Evolutionary conservation across 2,329 filamentous ascomycete genomes (phyloP).

Genomic region (Fusarium sp.): DNA sequence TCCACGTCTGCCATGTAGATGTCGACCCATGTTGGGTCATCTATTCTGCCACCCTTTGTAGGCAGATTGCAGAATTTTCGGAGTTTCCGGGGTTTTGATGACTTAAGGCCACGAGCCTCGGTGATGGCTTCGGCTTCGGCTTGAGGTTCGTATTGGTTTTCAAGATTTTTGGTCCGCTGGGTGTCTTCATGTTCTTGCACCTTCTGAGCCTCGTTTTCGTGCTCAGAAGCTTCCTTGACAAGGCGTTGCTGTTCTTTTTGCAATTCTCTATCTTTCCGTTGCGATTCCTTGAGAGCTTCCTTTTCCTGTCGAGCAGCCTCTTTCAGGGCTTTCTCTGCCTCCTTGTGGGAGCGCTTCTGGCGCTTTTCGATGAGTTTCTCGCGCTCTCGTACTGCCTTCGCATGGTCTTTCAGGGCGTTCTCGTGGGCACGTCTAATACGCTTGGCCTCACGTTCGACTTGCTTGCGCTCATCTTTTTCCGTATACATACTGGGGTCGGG

Average conservation of each 20-base stretch:
- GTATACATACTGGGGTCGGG: constrained; percentile 69
- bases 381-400: constrained; percentile 72
- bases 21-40: constrained; percentile 80
- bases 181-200: constrained; percentile 9
- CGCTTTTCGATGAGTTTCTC: constrained; percentile 69
- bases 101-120: constrained; percentile 22
- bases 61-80: constrained; percentile 85
- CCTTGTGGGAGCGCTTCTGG: constrained; percentile 57
- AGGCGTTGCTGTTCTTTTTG: constrained; percentile 36
- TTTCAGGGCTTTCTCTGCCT: constrained; percentile 49
- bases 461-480: constrained; percentile 74
- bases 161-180: background rate
- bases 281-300: constrained; percentile 46
- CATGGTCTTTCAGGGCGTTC: constrained; percentile 73
- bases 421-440: constrained; percentile 73
- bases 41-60: constrained; percentile 61
- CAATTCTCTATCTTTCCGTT: constrained; percentile 47
- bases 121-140: constrained; percentile 21
- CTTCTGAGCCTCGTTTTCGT: constrained; percentile 28
- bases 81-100: constrained; percentile 61
- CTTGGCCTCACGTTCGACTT: constrained; percentile 76
- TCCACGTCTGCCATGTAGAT: constrained; percentile 87
- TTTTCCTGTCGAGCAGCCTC: constrained; percentile 48
- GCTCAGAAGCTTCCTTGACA: constrained; percentile 16
- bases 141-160: background rate